Conservation (phyloP, 202 grass and related monocot species). For the Musa balbisiana region DNA sequence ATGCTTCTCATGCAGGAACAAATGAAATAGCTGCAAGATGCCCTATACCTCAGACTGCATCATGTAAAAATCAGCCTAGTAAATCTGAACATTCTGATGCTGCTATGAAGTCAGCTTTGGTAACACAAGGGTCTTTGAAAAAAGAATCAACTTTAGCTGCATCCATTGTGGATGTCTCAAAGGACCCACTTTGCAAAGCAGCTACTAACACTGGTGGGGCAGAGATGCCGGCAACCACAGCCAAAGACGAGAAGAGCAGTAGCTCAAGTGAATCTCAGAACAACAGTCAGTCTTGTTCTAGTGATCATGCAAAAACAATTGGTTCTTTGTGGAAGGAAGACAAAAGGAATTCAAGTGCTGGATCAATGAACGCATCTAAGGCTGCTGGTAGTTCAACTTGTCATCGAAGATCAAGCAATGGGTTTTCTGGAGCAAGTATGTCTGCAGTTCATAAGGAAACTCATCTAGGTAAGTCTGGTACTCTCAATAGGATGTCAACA, state of each 20-base stretch:
- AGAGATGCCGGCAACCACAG: slow-evolving; percentile 33
- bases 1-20: slow-evolving; percentile 36
- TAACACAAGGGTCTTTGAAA: slow-evolving; percentile 26
- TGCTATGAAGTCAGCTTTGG: slow-evolving; percentile 26
- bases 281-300: slow-evolving; percentile 83
- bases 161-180: slow-evolving; percentile 28
- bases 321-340: slow-evolving; percentile 71
- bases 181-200: slow-evolving; percentile 43
- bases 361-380: slow-evolving; percentile 41
- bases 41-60: slow-evolving; percentile 20
- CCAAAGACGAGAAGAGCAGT: slow-evolving; percentile 85
- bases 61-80: slow-evolving; percentile 18
- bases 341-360: slow-evolving; percentile 73
- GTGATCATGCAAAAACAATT: slow-evolving; percentile 60
- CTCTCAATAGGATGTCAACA: slow-evolving; percentile 23
- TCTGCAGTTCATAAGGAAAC: slow-evolving; percentile 44
- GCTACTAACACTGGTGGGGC: slow-evolving; percentile 34
- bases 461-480: slow-evolving; percentile 23
- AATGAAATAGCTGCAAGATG: slow-evolving; percentile 36
- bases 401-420: slow-evolving; percentile 43
- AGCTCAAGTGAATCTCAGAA: slow-evolving; percentile 87
- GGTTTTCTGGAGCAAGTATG: slow-evolving; percentile 7
- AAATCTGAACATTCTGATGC: slow-evolving; percentile 33
- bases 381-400: slow-evolving; percentile 28
- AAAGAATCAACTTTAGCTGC: background rate